Conservation (phyloP, 177 flowering plant genomes). For the Vitis hybrid region DNA sequence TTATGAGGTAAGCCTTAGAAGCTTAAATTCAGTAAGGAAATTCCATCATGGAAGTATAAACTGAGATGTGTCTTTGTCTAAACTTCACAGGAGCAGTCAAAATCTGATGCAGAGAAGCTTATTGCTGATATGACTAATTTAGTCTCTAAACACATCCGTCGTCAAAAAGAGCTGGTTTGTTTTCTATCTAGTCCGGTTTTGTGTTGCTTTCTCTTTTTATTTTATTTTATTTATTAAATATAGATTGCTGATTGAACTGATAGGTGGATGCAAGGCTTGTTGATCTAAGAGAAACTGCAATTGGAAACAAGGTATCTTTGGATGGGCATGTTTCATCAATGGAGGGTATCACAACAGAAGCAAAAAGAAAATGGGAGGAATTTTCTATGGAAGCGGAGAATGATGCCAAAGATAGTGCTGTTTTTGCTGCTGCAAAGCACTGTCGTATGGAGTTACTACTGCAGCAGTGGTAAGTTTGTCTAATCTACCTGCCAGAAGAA, state of each 20-base stretch:
- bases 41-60: no score
- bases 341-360: slow-evolving; percentile 58
- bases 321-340: slow-evolving; percentile 66
- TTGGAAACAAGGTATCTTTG: slow-evolving; percentile 51
- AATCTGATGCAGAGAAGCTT: slow-evolving; percentile 73
- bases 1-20: slow-evolving; percentile 56
- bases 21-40: no score
- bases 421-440: slow-evolving; percentile 87
- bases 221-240: neutral
- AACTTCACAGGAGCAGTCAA: slow-evolving; percentile 70
- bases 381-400: slow-evolving; percentile 66
- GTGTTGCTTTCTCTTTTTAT: neutral
- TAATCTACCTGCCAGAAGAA: slow-evolving; percentile 29
- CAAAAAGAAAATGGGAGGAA: slow-evolving; percentile 90
- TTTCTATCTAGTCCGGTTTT: neutral
- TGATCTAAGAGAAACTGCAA: slow-evolving; percentile 51
- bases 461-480: slow-evolving; percentile 57
- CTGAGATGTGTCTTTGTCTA: neutral
- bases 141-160: slow-evolving; percentile 58
- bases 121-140: slow-evolving; percentile 69
- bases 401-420: slow-evolving; percentile 61
- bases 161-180: slow-evolving; percentile 83
- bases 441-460: slow-evolving; percentile 87
- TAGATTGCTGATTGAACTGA: slow-evolving; percentile 2
- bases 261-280: slow-evolving; percentile 75